Evolutionary conservation across 371 early-diverging fungal species (phyloP).

Genomic region (Mortierella sp.): DNA sequence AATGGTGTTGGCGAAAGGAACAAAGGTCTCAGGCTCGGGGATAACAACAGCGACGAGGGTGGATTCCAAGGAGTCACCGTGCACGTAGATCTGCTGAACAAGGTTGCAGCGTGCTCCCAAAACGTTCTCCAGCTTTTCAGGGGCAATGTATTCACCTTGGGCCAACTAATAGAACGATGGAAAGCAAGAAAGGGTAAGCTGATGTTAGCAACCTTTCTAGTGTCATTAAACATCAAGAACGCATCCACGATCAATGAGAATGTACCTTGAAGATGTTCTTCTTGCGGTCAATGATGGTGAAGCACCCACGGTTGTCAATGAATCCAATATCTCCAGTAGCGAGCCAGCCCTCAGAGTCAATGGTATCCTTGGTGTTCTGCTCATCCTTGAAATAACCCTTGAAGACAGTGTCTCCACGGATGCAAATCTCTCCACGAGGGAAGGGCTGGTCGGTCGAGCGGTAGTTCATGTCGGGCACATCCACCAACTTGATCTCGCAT

Average conservation of each 20-base stretch:
- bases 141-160: slow-evolving; percentile 98
- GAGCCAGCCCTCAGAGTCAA: slow-evolving; percentile 93
- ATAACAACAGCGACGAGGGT: slow-evolving; percentile 89
- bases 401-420: slow-evolving; percentile 90
- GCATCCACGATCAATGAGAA: background rate
- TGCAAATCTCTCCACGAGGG: slow-evolving; percentile 93
- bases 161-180: slow-evolving; percentile 48
- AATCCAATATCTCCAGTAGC: slow-evolving; percentile 95
- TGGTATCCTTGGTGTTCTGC: slow-evolving; percentile 85
- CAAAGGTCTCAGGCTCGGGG: slow-evolving; percentile 78
- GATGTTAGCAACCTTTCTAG: background rate
- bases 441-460: slow-evolving; percentile 77
- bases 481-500: slow-evolving; percentile 88
- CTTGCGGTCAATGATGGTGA: slow-evolving; percentile 95
- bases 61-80: slow-evolving; percentile 90
- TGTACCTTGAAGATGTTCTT: slow-evolving; percentile 97
- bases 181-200: background rate
- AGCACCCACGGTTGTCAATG: slow-evolving; percentile 82
- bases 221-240: background rate
- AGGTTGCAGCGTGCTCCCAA: slow-evolving; percentile 60
- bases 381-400: slow-evolving; percentile 90
- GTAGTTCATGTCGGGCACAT: slow-evolving; percentile 95
- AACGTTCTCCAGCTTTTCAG: slow-evolving; percentile 86
- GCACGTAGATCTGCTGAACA: slow-evolving; percentile 78
- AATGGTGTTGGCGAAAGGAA: slow-evolving; percentile 60